These are phyloP conservation scores for Suillus variegatus DNA, from an alignment of 768 basidiomycete genomes.

Conservation along the genomic window DNA sequence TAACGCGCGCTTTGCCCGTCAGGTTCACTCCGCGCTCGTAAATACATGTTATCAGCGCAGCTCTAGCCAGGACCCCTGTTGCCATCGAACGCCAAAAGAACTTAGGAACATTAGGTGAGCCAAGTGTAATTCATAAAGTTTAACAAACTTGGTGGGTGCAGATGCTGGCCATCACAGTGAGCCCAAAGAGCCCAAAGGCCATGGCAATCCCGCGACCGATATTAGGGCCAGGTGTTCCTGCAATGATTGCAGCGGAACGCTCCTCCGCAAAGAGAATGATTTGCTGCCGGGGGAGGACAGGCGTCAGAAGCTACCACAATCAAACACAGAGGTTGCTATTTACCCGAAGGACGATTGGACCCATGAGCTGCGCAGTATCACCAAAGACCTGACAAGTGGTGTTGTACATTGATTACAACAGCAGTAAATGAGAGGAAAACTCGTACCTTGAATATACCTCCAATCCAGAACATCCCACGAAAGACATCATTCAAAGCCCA, in stretches of 20 bases:
- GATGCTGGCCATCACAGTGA: constrained; percentile 54
- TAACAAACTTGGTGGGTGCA: constrained; percentile 58
- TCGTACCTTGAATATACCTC: constrained; percentile 58
- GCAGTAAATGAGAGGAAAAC: background rate
- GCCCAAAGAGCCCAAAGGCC: constrained; percentile 53
- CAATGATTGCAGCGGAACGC: constrained; percentile 40
- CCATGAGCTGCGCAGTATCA: constrained; percentile 63
- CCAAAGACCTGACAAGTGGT: constrained; percentile 48
- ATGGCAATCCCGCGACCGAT: constrained; percentile 61
- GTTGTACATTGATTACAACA: background rate
- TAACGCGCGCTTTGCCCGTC: constrained; percentile 64
- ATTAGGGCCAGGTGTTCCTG: constrained; percentile 35
- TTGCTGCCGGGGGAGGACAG: constrained; percentile 31
- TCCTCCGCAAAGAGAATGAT: constrained; percentile 64
- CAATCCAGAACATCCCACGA: constrained; percentile 61
- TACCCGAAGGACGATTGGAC: constrained; percentile 62
- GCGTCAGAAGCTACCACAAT: background rate
- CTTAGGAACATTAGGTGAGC: constrained; percentile 24
- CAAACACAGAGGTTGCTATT: background rate
- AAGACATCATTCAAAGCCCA: constrained; percentile 65
- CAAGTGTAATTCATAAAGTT: background rate
- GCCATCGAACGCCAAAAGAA: constrained; percentile 75
- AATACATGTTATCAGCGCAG: constrained; percentile 66
- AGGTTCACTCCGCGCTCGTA: constrained; percentile 70
- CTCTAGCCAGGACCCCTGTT: constrained; percentile 64